These are phyloP conservation scores for Penicillium chermesinum DNA, from an alignment of 495 filamentous ascomycete genomes.

Conservation along the genomic window DNA sequence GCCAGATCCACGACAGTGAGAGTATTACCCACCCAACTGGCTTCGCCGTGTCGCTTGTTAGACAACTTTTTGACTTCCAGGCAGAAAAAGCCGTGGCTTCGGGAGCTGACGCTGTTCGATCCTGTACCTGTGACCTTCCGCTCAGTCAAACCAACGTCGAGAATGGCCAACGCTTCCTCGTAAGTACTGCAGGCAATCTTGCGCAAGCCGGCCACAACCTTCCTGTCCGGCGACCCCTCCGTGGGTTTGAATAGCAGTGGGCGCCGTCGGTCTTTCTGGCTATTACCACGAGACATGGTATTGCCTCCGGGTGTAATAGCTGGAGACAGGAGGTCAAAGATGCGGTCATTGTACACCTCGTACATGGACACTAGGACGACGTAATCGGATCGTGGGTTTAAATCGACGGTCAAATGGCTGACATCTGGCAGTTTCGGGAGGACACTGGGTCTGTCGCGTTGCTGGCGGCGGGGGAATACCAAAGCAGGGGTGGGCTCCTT, in stretches of 20 bases:
- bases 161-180: slow-evolving; percentile 81
- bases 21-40: slow-evolving; percentile 71
- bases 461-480: slow-evolving; percentile 51
- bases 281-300: slow-evolving; percentile 35
- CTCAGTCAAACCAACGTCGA: slow-evolving; percentile 86
- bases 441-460: slow-evolving; percentile 56
- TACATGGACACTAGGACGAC: slow-evolving; percentile 94
- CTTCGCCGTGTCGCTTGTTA: slow-evolving; percentile 43
- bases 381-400: slow-evolving; percentile 74
- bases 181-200: slow-evolving; percentile 86
- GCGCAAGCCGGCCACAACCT: slow-evolving; percentile 84
- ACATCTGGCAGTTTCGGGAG: slow-evolving; percentile 73
- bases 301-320: slow-evolving; percentile 36
- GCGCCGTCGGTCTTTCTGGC: slow-evolving; percentile 65
- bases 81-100: slow-evolving; percentile 95
- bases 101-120: slow-evolving; percentile 79
- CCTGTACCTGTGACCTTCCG: slow-evolving; percentile 85
- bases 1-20: slow-evolving; percentile 91
- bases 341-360: slow-evolving; percentile 97
- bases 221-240: slow-evolving; percentile 75
- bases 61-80: slow-evolving; percentile 85
- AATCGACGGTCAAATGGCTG: slow-evolving; percentile 58
- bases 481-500: slow-evolving; percentile 50
- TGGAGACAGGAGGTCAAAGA: slow-evolving; percentile 82
- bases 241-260: slow-evolving; percentile 84